These are phyloP conservation scores for Metschnikowia arizonensis DNA, from an alignment of 805 yeast genomes.

Conservation along the genomic window DNA sequence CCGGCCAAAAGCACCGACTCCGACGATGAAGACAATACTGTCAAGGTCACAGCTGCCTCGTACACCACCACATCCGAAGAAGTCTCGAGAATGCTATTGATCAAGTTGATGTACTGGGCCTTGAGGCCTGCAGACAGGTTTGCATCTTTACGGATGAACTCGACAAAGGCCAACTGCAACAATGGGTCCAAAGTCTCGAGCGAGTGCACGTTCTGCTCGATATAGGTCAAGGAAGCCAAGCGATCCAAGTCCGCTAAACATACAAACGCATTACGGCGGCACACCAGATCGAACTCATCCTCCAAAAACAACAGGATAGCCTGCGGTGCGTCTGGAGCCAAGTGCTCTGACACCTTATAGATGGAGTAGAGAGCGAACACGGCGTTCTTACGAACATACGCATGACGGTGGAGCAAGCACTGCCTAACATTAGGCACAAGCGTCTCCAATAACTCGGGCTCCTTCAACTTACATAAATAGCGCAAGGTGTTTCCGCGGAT, in stretches of 20 bases:
- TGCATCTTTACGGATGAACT: slow-evolving; percentile 78
- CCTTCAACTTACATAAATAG: slow-evolving; percentile 83
- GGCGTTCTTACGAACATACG: slow-evolving; percentile 96
- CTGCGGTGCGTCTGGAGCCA: slow-evolving; percentile 94
- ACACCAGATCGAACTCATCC: slow-evolving; percentile 86
- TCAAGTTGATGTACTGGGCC: slow-evolving; percentile 65
- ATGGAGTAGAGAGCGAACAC: slow-evolving; percentile 85
- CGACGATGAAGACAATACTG: slow-evolving; percentile 56
- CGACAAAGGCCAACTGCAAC: slow-evolving; percentile 84
- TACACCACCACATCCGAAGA: slow-evolving; percentile 72
- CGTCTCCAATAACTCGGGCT: slow-evolving; percentile 92
- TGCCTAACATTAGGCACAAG: slow-evolving; percentile 87
- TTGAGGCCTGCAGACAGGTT: slow-evolving; percentile 52
- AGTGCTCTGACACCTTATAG: slow-evolving; percentile 74
- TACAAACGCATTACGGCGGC: slow-evolving; percentile 92
- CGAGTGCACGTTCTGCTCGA: slow-evolving; percentile 62
- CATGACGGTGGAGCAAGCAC: slow-evolving; percentile 93
- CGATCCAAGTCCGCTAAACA: slow-evolving; percentile 79
- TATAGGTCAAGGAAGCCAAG: slow-evolving; percentile 75
- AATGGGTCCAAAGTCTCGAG: slow-evolving; percentile 72
- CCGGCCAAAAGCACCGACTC: slow-evolving; percentile 75
- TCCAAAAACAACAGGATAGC: slow-evolving; percentile 66
- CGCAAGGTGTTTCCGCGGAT: slow-evolving; percentile 94
- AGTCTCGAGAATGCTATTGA: slow-evolving; percentile 69
- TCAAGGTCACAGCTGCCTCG: slow-evolving; percentile 85